Evolutionary conservation across 108 stramenopile genomes (phyloP).

Genomic region (Cyclotella choctawhatcheeana): DNA sequence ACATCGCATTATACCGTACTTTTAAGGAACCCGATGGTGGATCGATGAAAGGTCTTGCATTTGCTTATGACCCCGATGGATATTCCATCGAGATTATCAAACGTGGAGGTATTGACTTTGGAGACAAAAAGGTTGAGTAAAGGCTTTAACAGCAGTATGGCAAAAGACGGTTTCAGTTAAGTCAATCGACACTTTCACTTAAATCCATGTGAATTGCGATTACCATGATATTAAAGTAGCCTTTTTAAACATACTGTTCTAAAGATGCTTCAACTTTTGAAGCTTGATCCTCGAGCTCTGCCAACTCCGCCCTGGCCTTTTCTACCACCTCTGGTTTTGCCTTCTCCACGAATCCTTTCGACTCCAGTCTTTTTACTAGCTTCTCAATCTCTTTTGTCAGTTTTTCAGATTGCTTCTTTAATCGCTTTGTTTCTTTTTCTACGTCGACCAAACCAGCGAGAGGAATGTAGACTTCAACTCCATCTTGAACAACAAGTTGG

Average conservation of each 20-base stretch:
- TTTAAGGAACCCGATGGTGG: conserved; percentile 80
- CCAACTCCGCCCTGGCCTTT: conserved; percentile 78
- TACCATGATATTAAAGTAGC: too few species aligned
- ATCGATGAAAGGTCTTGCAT: conserved; percentile 89
- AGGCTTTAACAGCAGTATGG: too few species aligned
- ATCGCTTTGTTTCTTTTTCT: conserved; percentile 80
- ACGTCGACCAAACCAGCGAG: conserved; percentile 84
- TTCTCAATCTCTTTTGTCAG: conserved; percentile 80
- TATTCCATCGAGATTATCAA: conserved; percentile 86
- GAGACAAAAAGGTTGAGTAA: conserved; percentile 63
- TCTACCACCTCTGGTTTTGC: conserved; percentile 86
- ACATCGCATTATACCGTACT: not conserved
- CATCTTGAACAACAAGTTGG: conserved; percentile 85
- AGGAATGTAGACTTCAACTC: conserved; percentile 89
- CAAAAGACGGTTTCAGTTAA: too few species aligned
- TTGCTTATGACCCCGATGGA: conserved; percentile 89
- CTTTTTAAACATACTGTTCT: conserved; percentile 21
- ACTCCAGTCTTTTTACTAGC: conserved; percentile 72
- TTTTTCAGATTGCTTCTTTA: conserved; percentile 85
- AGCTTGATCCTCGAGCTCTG: conserved; percentile 85
- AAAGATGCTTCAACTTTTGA: conserved; percentile 62
- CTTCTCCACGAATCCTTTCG: conserved; percentile 89
- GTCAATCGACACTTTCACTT: too few species aligned
- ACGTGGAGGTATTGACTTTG: conserved; percentile 81
- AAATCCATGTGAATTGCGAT: not conserved